Base-by-base conservation (phyloP, 2,329 filamentous ascomycete genomes). In the Scedosporium apiospermum region DNA sequence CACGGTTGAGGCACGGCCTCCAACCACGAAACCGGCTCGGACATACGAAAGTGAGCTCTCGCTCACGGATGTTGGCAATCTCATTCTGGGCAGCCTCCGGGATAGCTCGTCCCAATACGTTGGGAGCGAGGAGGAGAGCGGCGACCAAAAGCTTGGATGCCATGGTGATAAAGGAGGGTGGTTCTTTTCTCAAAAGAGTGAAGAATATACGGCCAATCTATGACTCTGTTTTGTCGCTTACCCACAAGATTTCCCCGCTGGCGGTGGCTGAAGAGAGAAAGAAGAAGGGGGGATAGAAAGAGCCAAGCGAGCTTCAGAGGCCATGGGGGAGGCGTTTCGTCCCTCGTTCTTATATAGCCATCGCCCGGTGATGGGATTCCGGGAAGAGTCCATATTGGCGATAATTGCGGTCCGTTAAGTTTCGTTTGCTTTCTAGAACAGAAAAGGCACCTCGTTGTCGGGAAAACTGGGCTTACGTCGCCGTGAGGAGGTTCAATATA, bases 121-220 rank as follows among this genome's bases (percentile, higher is more conserved):
- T 60, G 49, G 65, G 64, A 18, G 63, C 65, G 57, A 65, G 62
- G 46, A 66, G 65, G 30, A 66, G 64, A 10, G 64, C 63, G 42
- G 64, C 41, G 3, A 66, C 58, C 46, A 64, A 46, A 38, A 64
- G 27, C 62, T 62, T 63, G 65, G 65, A 62, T 16, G 63, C 61
- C 64, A 66, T 66, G 38, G 38, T 64, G 65, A 21, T 14, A 55
- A 55, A 55, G 51, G 51, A 55, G 14, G 21, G 51, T 55, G 51
- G 51, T 26, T 49, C 44, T n/a, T 49, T 49, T 21, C 5, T 4
- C 16, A 59, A 51, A 16, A 51, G 42, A 60, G 58, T 51, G 42
- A 51, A 18, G 42, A 51, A 42, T 42, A 21, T 59, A 41, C 6
- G 30, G 16, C 57, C n/a, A 38, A 59, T 10, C 34, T 21, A 42